These are phyloP conservation scores for Lentinus brumalis DNA, from an alignment of 768 basidiomycete genomes.

Conservation along the genomic window DNA sequence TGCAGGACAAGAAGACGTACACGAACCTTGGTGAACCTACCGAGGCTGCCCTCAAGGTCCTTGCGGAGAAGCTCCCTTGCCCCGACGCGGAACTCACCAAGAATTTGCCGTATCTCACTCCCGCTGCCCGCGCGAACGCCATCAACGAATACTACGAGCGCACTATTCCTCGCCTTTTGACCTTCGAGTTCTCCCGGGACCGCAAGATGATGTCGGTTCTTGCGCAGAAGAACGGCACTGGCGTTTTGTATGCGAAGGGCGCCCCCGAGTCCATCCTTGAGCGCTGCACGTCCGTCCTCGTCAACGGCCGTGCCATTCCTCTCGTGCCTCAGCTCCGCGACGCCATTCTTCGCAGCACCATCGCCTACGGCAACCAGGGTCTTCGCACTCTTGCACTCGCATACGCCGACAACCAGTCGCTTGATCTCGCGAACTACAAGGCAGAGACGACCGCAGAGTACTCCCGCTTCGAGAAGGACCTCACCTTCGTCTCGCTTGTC, in stretches of 20 bases:
- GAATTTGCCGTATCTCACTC: slow-evolving; percentile 57
- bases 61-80: slow-evolving; percentile 92
- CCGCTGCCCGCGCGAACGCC: slow-evolving; percentile 70
- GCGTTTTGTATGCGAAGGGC: slow-evolving; percentile 92
- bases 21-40: slow-evolving; percentile 93
- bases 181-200: slow-evolving; percentile 97
- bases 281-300: slow-evolving; percentile 74
- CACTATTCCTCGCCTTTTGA: slow-evolving; percentile 77
- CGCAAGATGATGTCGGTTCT: slow-evolving; percentile 99
- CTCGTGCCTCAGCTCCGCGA: slow-evolving; percentile 64
- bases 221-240: slow-evolving; percentile 63
- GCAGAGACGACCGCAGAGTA: slow-evolving; percentile 82
- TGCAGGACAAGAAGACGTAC: slow-evolving; percentile 78
- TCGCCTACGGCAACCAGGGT: slow-evolving; percentile 76
- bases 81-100: slow-evolving; percentile 57
- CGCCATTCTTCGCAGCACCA: slow-evolving; percentile 62
- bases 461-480: slow-evolving; percentile 84
- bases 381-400: slow-evolving; percentile 92
- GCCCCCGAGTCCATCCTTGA: slow-evolving; percentile 96
- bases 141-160: slow-evolving; percentile 84
- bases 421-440: slow-evolving; percentile 79
- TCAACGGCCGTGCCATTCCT: slow-evolving; percentile 63
- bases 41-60: slow-evolving; percentile 93
- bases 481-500: slow-evolving; percentile 93
- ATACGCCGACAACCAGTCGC: slow-evolving; percentile 75